These are phyloP conservation scores for Exophiala bonariae DNA, from an alignment of 2,329 filamentous ascomycete species.

Conservation along the genomic window DNA sequence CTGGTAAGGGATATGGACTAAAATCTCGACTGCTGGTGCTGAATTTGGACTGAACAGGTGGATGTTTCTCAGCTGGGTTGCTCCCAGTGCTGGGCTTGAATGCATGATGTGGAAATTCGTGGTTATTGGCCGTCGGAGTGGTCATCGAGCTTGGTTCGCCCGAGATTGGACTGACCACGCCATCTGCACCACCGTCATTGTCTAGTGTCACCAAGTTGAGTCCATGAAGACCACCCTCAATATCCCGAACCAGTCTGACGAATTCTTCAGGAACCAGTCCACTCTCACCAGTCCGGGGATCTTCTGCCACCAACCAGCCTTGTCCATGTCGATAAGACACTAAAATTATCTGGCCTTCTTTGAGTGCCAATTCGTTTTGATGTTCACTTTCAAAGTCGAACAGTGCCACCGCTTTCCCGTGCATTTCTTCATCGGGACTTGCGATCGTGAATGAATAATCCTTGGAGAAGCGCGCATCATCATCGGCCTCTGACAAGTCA, in stretches of 20 bases:
- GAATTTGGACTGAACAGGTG: conserved; percentile 52
- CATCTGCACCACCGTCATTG: conserved; percentile 49
- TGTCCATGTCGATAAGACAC: conserved; percentile 95
- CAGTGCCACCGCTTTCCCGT: conserved; percentile 90
- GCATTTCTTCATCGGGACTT: conserved; percentile 95
- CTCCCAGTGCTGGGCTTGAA: conserved; percentile 21
- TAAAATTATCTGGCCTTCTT: conserved; percentile 94
- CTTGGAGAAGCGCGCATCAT: conserved; percentile 76
- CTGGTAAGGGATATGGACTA: conserved; percentile 21
- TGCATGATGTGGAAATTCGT: conserved; percentile 16
- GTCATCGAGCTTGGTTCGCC: conserved; percentile 33
- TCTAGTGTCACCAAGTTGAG: conserved; percentile 59
- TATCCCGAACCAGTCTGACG: conserved; percentile 85
- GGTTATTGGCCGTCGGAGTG: conserved; percentile 21
- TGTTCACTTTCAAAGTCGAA: conserved; percentile 96
- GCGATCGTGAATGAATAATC: conserved; percentile 96
- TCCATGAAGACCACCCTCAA: conserved; percentile 83
- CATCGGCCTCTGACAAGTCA: conserved; percentile 54
- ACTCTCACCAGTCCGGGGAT: conserved; percentile 89
- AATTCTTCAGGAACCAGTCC: conserved; percentile 96
- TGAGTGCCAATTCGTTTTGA: conserved; percentile 89
- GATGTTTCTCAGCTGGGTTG: conserved; percentile 33
- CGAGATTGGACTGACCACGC: conserved; percentile 59
- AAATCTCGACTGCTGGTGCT: conserved; percentile 54
- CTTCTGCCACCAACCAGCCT: conserved; percentile 95